These are phyloP conservation scores for Sporothrix euskadiensis DNA, from an alignment of 2,329 filamentous ascomycete genomes.

Conservation along the genomic window DNA sequence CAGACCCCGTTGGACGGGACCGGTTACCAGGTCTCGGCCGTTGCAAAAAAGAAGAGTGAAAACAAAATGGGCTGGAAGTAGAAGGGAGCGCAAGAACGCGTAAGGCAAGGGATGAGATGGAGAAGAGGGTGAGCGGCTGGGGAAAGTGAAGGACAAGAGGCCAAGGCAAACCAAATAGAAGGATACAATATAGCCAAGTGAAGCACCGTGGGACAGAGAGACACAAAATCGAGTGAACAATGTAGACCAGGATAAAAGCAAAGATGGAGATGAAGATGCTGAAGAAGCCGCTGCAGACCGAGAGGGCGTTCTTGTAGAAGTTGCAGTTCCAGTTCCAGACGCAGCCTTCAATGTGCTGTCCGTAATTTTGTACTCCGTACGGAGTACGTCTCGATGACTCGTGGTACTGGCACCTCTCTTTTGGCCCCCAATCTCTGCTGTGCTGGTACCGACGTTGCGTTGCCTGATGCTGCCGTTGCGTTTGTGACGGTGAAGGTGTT, in stretches of 20 bases:
- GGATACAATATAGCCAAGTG: background rate
- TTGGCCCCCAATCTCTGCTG: background rate
- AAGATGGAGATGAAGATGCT: background rate
- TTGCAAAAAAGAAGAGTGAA: constrained; percentile 4
- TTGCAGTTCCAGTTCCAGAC: background rate
- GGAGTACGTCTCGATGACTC: background rate
- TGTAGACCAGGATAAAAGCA: background rate
- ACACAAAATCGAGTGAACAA: background rate
- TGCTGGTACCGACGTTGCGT: constrained; percentile 13
- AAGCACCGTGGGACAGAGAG: background rate
- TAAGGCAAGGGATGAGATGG: background rate
- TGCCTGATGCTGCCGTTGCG: constrained; percentile 5
- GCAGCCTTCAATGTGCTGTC: background rate
- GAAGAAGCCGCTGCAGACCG: background rate
- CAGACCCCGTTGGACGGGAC: constrained; percentile 26
- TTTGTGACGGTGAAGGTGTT: background rate
- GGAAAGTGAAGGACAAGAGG: background rate
- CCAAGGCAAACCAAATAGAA: background rate
- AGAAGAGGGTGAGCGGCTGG: background rate
- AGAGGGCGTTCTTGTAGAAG: background rate
- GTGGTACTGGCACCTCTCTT: background rate
- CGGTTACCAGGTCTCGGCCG: constrained; percentile 25
- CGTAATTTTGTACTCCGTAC: background rate
- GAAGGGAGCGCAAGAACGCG: background rate
- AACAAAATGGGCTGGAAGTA: constrained; percentile 9